Evolutionary conservation across 768 basidiomycete genomes (phyloP), one percentile per base, ranked within the genome.

Genomic region (Serpula lacrymans): DNA sequence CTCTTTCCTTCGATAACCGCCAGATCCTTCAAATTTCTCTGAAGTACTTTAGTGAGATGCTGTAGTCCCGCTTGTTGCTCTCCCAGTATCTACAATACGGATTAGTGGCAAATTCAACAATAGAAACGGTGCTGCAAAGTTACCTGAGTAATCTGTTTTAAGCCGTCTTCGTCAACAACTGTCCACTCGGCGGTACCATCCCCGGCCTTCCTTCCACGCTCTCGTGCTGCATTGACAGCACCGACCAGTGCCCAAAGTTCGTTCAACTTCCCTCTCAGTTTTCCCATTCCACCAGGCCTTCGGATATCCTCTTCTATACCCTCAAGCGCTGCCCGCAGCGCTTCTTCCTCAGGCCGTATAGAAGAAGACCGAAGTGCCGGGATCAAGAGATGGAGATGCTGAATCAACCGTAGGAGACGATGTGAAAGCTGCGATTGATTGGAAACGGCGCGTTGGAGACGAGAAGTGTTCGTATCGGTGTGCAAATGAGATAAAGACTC

Each of bases 161-260:
- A 63, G 1, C 89, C 89, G 2, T 89, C 87, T 53, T 88, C 86
- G 56, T 93, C 90, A 3, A 87, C 84, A n/a, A 91, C 86, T 0
- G 80, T 75, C 88, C 88, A 90, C 51, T 82, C 84, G 6, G 73
- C 70, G 12, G 37, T 42, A 1, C 69, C 71, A 12, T 70, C 72
- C 22, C 60, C 63, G 16, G 54, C 60, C 46, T 72, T 70, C 44
- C 67, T 60, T 34, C 69, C 72, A 29, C 70, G 61, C 52, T 83
- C 80, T 50, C 72, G 64, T 20, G 77, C 72, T 6, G 74, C 74
- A 39, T 75, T 75, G 13, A 91, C 67, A 32, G 84, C 80, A 3
- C 88, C 88, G 7, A 92, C 74, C 11, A 88, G 66, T 12, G 87
- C 88, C 90, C 90, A 93, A 20, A 93, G 64, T 55, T 92, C 90